Evolutionary conservation across 78 protist genomes (phyloP), one percentile per base, ranked within the genome.

Genomic region (Dictyostelium firmibasis): DNA sequence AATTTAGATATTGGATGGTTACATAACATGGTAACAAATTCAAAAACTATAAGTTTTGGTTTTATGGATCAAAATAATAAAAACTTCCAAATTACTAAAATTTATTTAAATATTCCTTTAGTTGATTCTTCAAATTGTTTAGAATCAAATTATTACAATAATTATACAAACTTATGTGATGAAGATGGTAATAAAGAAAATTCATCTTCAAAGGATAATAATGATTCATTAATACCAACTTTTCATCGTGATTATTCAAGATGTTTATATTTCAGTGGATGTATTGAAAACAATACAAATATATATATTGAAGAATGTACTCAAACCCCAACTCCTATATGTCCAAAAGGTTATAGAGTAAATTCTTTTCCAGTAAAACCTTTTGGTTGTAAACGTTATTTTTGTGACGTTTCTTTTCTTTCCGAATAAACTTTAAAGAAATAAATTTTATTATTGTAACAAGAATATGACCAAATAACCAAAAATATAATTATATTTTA

Each of bases 211-310:
- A 50, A 14, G 1, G 23, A 16, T 14, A 1, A 14, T 14, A 50
- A 16, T 14, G 3, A 2, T 7, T 0, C 14, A 4, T 53, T 53
- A 18, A 25, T 64, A 25, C 75, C 75, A 25, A 64, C 75, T 10
- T 64, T 25, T 10, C 75, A 64, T 64, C n/a, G 75, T 23, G 75
- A 64, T 27, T 11, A 64, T 25, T 64, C 75, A n/a, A 64, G 35
- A 64, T 64, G 75, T 64, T 64, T 64, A 64, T 64, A 64, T 64
- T 64, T 64, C 25, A 64, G 75, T 64, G 75, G 75, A 9, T 64
- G 75, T 64, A 13, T 27, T 3, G 11, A 9, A 11, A 25, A 23
- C 1, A 62, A 23, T 23, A 23, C 4, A 18, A 10, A 23, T 4
- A 62, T 25, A n/a, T n/a, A n/a, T 23, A 14, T 0, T 14, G 16